Base-by-base conservation (phyloP, 306 rosid genomes). In the Biancaea sappan region DNA sequence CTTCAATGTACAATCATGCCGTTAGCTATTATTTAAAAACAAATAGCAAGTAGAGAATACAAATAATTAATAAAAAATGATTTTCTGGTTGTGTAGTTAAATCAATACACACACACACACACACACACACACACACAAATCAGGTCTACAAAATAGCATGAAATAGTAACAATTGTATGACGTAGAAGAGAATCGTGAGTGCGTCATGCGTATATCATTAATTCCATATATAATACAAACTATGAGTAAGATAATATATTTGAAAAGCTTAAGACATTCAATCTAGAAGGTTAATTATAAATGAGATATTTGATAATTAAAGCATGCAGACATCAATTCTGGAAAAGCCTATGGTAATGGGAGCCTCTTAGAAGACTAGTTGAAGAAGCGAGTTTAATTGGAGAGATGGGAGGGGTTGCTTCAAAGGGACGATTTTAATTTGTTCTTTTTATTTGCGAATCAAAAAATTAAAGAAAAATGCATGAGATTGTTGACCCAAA, bases 171-270 rank as follows among this genome's bases (percentile, higher is more conserved):
- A 37, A 62, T 24, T n/a, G 37, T 4, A 62, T 35, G 53, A 44
- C 52, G 0, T 14, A 15, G 15, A 14, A 46, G 43, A 46, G 52
- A 46, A 21, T 47, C 5, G 22, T 47, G 68, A 62, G 68, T 35
- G 68, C 68, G 68, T 62, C 68, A 62, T 19, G 68, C 68, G 68
- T 62, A 62, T 62, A 62, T 62, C 46, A 62, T 46, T 3, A 46
- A 5, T 46, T 46, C 52, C 52, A 46, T n/a, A n/a, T n/a, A n/a
- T 16, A 46, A 46, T 62, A 62, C 29, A 10, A 15, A 62, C 46
- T 10, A 60, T 6, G 31, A 62, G 10, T 19, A 62, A 62, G 37
- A 62, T 62, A 18, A 35, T 5, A 19, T 35, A 9, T 18, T 4
- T 35, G 0, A 34, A 34, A 35, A 61, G 16, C 19, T 61, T 61